Percentiles rank a stretch among this genome's conserved stretches.
phyloP scores from a whole-genome alignment of 1,284 basidiomycete species.

The Apiotrichum gracile region DNA sequence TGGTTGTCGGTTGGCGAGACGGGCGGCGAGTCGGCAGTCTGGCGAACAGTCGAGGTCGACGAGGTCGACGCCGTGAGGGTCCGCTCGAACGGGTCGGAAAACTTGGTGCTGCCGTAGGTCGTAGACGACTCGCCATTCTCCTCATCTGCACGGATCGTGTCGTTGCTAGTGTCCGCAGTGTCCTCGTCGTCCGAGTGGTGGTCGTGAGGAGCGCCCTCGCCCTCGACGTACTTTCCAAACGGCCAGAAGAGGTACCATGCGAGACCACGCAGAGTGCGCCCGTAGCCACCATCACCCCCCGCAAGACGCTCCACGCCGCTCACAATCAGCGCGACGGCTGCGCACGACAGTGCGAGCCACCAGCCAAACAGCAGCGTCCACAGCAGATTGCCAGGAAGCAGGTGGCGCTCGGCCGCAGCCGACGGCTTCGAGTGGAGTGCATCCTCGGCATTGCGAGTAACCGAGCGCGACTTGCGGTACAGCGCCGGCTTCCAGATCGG shows the following conservation, averaged over 20 bases:
- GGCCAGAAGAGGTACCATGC: conserved; percentile 98
- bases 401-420: conserved; percentile 81
- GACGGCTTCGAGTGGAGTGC: conserved; percentile 89
- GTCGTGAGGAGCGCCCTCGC: conserved; percentile 53
- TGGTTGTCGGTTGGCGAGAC: not conserved
- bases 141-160: not conserved
- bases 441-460: conserved; percentile 91
- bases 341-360: conserved; percentile 77
- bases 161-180: not conserved
- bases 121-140: conserved; percentile 1
- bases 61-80: conserved; percentile 10
- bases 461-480: conserved; percentile 96
- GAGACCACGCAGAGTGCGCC: conserved; percentile 80
- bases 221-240: conserved; percentile 97
- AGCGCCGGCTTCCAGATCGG: conserved; percentile 99
- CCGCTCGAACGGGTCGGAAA: conserved; percentile 1
- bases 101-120: not conserved
- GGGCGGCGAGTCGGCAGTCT: not conserved
- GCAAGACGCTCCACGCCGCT: conserved; percentile 52
- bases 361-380: conserved; percentile 84
- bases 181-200: conserved; percentile 8
- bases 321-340: conserved; percentile 62
- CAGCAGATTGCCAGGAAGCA: conserved; percentile 85
- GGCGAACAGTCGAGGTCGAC: conserved; percentile 21
- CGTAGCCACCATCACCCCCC: conserved; percentile 76